These are phyloP conservation scores for Aspergillus affinis DNA, from an alignment of 495 filamentous ascomycete species.

Conservation along the genomic window DNA sequence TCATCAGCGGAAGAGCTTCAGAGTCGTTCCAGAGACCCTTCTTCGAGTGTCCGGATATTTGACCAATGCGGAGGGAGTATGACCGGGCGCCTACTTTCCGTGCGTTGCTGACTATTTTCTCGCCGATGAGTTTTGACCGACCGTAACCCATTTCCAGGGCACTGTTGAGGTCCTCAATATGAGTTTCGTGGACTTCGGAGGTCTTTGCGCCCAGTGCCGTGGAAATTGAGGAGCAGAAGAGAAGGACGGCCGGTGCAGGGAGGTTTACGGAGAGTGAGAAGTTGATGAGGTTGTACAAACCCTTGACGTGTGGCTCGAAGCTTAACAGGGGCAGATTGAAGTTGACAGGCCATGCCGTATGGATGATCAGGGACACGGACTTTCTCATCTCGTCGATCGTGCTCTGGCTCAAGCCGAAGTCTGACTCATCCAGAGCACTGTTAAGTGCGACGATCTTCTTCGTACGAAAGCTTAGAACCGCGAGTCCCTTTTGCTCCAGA, in stretches of 20 bases:
- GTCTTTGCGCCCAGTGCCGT: slow-evolving; percentile 38
- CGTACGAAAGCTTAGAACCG: slow-evolving; percentile 20
- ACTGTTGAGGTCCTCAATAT: slow-evolving; percentile 34
- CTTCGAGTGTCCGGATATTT: slow-evolving; percentile 55
- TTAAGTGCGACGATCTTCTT: slow-evolving; percentile 42
- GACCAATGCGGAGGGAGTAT: slow-evolving; percentile 57
- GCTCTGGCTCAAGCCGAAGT: slow-evolving; percentile 42
- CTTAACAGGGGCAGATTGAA: slow-evolving; percentile 47
- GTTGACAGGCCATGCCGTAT: slow-evolving; percentile 60
- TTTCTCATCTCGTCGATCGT: slow-evolving; percentile 36
- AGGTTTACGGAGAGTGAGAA: slow-evolving; percentile 48
- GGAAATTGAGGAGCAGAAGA: slow-evolving; percentile 55
- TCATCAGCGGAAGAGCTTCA: slow-evolving; percentile 57
- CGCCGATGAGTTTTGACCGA: slow-evolving; percentile 56
- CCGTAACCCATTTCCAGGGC: slow-evolving; percentile 57
- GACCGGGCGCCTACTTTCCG: slow-evolving; percentile 37
- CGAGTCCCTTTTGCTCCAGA: slow-evolving; percentile 36
- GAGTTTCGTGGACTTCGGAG: slow-evolving; percentile 41
- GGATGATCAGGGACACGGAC: slow-evolving; percentile 51
- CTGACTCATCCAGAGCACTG: slow-evolving; percentile 35
- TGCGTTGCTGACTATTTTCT: slow-evolving; percentile 47
- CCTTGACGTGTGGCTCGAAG: slow-evolving; percentile 49
- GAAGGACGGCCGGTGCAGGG: slow-evolving; percentile 43
- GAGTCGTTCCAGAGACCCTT: slow-evolving; percentile 59
- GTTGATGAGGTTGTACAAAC: slow-evolving; percentile 52